Conservation (phyloP, 345 rosid genomes). For the Camelina laxa region DNA sequence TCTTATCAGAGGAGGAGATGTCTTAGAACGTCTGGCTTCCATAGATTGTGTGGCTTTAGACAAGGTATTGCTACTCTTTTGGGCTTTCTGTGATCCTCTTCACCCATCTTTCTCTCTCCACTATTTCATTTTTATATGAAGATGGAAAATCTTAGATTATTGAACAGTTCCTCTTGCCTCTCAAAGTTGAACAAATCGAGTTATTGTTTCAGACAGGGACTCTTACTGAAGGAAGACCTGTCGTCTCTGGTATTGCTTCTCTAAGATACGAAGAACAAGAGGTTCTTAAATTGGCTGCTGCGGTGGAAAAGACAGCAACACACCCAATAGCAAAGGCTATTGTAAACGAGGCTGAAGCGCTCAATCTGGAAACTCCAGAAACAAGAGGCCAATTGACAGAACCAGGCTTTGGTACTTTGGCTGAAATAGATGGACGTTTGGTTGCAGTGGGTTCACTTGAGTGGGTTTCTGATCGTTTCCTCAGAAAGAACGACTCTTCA, state of each 20-base stretch:
- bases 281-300: constrained; percentile 85
- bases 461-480: constrained; percentile 83
- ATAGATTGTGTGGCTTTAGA: constrained; percentile 80
- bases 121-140: constrained; percentile 13
- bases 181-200: constrained; percentile 18
- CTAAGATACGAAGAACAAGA: constrained; percentile 60
- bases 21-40: constrained; percentile 85
- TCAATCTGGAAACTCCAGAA: constrained; percentile 63
- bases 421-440: constrained; percentile 82
- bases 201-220: constrained; percentile 74
- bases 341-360: constrained; percentile 64
- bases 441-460: constrained; percentile 87
- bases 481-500: constrained; percentile 51
- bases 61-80: constrained; percentile 59
- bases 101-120: constrained; percentile 16
- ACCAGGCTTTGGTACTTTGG: constrained; percentile 93
- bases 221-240: constrained; percentile 90
- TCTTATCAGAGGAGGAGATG: constrained; percentile 97
- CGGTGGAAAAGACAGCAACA: constrained; percentile 88
- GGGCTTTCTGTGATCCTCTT: constrained; percentile 1
- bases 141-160: constrained; percentile 8
- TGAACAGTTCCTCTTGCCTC: background rate
- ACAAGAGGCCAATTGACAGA: constrained; percentile 91
- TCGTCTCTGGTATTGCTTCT: constrained; percentile 76
- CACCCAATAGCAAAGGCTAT: constrained; percentile 96